phyloP scores from a whole-genome alignment of 176 grass and related monocot species.

The Rhynchospora pubera region DNA sequence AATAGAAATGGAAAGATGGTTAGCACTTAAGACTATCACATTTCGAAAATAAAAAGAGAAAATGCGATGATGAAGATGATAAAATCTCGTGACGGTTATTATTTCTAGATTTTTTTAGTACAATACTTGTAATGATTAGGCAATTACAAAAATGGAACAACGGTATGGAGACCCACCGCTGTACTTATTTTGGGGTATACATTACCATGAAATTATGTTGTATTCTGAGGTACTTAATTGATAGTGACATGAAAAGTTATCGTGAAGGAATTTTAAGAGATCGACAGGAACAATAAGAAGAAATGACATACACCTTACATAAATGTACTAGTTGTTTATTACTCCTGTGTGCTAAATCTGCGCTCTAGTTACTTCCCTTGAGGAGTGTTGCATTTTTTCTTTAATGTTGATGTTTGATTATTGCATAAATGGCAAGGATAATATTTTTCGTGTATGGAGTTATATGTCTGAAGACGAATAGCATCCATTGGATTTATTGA shows the following conservation, averaged over 20 bases:
- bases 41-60: too few relatives aligned
- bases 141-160: not conserved
- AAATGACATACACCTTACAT: not conserved
- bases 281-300: not conserved
- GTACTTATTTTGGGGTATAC: slow-evolving; percentile 15
- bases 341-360: not conserved
- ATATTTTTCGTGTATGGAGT: too few relatives aligned
- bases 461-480: too few relatives aligned
- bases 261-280: not conserved
- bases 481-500: too few relatives aligned
- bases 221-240: not conserved
- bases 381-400: not conserved
- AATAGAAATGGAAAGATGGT: too few relatives aligned
- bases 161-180: not conserved
- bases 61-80: too few relatives aligned
- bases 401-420: not conserved
- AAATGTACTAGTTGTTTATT: not conserved
- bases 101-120: too few relatives aligned
- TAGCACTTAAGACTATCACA: too few relatives aligned
- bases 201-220: not conserved
- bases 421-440: too few relatives aligned
- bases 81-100: too few relatives aligned
- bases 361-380: not conserved
- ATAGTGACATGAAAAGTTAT: slow-evolving; percentile 2
- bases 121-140: not conserved